phyloP scores from a whole-genome alignment of 1,284 basidiomycete genomes.

The Irpex sp. region DNA sequence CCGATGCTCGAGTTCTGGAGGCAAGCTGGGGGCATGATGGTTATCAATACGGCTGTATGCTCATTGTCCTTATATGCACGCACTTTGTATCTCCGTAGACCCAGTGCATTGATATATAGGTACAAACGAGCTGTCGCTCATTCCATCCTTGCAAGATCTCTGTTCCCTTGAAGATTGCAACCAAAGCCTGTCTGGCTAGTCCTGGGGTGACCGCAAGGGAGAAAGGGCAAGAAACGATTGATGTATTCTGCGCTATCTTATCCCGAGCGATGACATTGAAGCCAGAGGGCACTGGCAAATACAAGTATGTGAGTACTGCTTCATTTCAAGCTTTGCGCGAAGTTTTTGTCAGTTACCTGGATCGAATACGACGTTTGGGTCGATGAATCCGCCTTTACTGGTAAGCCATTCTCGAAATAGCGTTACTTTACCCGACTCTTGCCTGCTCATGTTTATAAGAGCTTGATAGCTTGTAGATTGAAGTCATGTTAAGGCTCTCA shows the following conservation, averaged over 20 bases:
- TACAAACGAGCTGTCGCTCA: constrained; percentile 68
- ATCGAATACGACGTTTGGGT: constrained; percentile 39
- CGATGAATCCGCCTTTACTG: constrained; percentile 45
- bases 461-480: too few species aligned
- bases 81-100: constrained; percentile 37
- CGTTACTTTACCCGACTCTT: neutral
- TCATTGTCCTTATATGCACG: constrained; percentile 5
- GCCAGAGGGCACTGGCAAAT: constrained; percentile 46
- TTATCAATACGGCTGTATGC: constrained; percentile 1
- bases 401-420: constrained; percentile 47
- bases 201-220: constrained; percentile 65
- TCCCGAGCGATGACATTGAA: constrained; percentile 51
- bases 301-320: neutral
- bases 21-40: constrained; percentile 5
- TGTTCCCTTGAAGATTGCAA: constrained; percentile 32
- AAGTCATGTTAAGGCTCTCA: too few species aligned
- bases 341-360: constrained; percentile 32
- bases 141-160: constrained; percentile 38
- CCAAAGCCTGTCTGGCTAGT: constrained; percentile 42
- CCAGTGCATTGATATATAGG: constrained; percentile 73
- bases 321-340: too few species aligned
- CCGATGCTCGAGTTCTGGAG: constrained; percentile 40
- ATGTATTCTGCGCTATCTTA: constrained; percentile 46
- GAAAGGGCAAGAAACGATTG: constrained; percentile 75
- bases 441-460: neutral